Percentiles rank a stretch among this genome's conserved stretches.
phyloP scores from a whole-genome alignment of 768 basidiomycete species.

The Suillus tomentosus region DNA sequence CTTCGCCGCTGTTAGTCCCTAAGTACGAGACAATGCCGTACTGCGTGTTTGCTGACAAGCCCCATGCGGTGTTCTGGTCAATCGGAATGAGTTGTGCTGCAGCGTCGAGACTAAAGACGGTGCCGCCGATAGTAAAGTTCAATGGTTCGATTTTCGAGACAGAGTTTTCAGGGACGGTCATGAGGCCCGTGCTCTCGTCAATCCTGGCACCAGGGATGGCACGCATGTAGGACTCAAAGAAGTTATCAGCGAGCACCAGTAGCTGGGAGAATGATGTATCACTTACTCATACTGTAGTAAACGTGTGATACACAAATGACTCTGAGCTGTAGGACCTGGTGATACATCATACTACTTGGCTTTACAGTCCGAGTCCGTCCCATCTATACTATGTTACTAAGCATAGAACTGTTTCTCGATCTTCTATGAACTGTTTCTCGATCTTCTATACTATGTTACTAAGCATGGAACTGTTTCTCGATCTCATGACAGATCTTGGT shows the following conservation, averaged over 20 bases:
- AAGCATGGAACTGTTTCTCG: too few species aligned
- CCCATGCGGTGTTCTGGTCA: conserved; percentile 11
- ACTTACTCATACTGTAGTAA: too few species aligned
- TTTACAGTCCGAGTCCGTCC: too few species aligned
- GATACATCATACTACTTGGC: too few species aligned
- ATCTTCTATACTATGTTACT: too few species aligned
- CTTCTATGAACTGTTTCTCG: too few species aligned
- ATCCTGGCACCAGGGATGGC: conserved; percentile 9
- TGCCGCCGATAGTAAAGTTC: conserved; percentile 11
- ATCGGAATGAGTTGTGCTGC: conserved; percentile 10
- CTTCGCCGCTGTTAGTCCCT: conserved; percentile 10
- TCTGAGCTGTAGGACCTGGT: too few species aligned
- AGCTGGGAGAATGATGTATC: too few species aligned
- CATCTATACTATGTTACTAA: too few species aligned
- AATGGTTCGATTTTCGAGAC: conserved; percentile 9
- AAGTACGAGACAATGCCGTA: conserved; percentile 10
- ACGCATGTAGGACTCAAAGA: conserved; percentile 2
- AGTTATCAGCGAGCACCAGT: conserved; percentile 14
- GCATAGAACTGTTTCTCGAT: too few species aligned
- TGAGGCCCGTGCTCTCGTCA: conserved; percentile 1
- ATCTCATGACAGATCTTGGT: too few species aligned
- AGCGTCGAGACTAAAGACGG: conserved; percentile 10
- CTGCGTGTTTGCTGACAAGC: background rate
- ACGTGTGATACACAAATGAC: too few species aligned
- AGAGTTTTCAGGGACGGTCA: conserved; percentile 2